Evolutionary conservation across 2,329 filamentous ascomycete genomes (phyloP).

Genomic region (Fusarium miscanthi): DNA sequence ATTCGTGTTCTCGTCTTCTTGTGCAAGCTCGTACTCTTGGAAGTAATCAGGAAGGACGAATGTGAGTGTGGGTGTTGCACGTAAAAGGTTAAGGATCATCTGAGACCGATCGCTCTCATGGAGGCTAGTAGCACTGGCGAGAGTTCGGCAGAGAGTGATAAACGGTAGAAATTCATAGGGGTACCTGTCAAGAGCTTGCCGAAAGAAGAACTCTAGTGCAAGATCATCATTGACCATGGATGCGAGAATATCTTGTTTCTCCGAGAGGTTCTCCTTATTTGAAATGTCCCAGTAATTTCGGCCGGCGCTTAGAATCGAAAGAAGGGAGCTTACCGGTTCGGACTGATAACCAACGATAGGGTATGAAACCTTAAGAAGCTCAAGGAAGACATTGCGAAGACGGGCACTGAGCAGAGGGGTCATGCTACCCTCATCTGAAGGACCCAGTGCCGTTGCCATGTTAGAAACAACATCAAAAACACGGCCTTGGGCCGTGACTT

Average conservation of each 20-base stretch:
- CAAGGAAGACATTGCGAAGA: constrained; percentile 73
- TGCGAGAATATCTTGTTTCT: constrained; percentile 50
- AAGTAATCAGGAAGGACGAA: constrained; percentile 79
- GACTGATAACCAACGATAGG: constrained; percentile 77
- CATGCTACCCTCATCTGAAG: constrained; percentile 59
- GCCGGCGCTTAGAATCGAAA: constrained; percentile 71
- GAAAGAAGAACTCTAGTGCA: constrained; percentile 70
- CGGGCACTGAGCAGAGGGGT: constrained; percentile 68
- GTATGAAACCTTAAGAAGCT: constrained; percentile 75
- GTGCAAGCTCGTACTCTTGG: constrained; percentile 78
- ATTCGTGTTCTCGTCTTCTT: constrained; percentile 88
- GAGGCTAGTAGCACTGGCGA: constrained; percentile 58
- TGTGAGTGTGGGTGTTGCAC: constrained; percentile 78
- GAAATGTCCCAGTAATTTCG: constrained; percentile 65
- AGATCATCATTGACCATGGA: constrained; percentile 52
- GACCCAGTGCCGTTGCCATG: constrained; percentile 62
- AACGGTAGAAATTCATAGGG: constrained; percentile 88
- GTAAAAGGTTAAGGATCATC: constrained; percentile 71
- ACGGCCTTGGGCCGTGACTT: constrained; percentile 61
- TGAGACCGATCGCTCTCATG: constrained; percentile 55
- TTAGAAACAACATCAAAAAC: constrained; percentile 65
- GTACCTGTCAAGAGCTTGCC: constrained; percentile 79
- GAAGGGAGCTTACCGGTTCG: constrained; percentile 74
- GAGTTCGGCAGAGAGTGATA: constrained; percentile 74
- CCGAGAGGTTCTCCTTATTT: constrained; percentile 48